These are phyloP conservation scores for Pyronema omphalodes DNA, from an alignment of 495 filamentous ascomycete species.

Conservation along the genomic window DNA sequence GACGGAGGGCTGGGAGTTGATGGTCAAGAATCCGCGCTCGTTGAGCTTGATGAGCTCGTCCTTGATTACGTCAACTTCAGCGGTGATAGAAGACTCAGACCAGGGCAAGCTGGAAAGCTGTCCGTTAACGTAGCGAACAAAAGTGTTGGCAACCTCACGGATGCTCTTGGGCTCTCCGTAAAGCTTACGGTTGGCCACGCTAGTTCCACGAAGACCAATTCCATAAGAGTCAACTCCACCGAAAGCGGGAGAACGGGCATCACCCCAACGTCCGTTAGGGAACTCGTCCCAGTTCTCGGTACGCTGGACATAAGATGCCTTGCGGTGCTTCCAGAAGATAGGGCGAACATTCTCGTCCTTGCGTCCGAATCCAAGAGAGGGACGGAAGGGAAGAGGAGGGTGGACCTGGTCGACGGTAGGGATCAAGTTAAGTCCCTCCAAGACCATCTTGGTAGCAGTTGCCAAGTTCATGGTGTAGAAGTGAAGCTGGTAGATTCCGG, in stretches of 20 bases:
- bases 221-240: constrained; percentile 94
- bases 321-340: constrained; percentile 97
- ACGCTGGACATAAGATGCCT: constrained; percentile 81
- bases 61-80: constrained; percentile 62
- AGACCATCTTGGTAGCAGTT: constrained; percentile 78
- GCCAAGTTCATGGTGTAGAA: constrained; percentile 99
- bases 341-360: constrained; percentile 90
- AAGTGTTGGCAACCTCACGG: constrained; percentile 61
- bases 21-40: constrained; percentile 69
- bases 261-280: constrained; percentile 97
- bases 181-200: constrained; percentile 86
- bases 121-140: constrained; percentile 64
- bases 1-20: constrained; percentile 94
- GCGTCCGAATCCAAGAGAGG: constrained; percentile 72
- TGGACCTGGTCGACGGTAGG: constrained; percentile 58
- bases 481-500: constrained; percentile 75
- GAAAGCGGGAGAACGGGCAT: constrained; percentile 89
- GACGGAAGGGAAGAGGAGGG: constrained; percentile 82
- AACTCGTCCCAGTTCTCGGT: constrained; percentile 99
- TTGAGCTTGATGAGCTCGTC: constrained; percentile 64
- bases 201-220: constrained; percentile 86
- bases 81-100: constrained; percentile 75
- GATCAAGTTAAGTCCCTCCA: constrained; percentile 68
- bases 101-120: constrained; percentile 73
- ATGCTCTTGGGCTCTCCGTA: constrained; percentile 77